Evolutionary conservation across 176 grass and related monocot species (phyloP).

Genomic region (Triticum timopheevii): DNA sequence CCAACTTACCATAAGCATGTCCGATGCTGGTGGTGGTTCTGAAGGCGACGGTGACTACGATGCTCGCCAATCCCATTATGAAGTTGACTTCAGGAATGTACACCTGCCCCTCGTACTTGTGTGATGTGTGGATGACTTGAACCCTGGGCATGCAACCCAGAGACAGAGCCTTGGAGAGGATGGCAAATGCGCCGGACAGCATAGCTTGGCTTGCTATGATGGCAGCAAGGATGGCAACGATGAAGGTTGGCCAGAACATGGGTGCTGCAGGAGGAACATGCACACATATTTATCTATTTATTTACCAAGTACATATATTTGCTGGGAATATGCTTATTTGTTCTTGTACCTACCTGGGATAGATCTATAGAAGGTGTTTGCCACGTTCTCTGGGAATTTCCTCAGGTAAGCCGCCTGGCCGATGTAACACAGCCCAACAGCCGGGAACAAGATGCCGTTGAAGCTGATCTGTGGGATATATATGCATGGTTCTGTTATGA

Average conservation of each 20-base stretch:
- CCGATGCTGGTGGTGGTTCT: constrained; percentile 52
- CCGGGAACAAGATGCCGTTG: constrained; percentile 58
- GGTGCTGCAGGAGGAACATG: too few relatives aligned
- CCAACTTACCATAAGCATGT: constrained; percentile 54
- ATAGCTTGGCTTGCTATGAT: constrained; percentile 83
- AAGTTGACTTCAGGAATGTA: constrained; percentile 85
- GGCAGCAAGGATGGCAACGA: constrained; percentile 52
- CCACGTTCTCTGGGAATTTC: constrained; percentile 35
- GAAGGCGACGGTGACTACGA: constrained; percentile 59
- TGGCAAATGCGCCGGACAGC: constrained; percentile 63
- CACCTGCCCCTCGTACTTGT: constrained; percentile 67
- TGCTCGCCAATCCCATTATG: constrained; percentile 58
- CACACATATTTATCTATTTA: too few relatives aligned
- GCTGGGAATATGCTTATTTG: too few relatives aligned
- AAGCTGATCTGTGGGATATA: constrained; percentile 54
- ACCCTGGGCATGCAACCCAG: constrained; percentile 76
- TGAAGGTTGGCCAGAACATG: constrained; percentile 50
- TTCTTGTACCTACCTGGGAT: constrained; percentile 44
- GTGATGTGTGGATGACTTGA: constrained; percentile 61
- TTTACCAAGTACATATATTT: not conserved
- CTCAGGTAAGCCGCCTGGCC: constrained; percentile 69
- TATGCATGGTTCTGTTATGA: not conserved
- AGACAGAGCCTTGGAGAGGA: constrained; percentile 67
- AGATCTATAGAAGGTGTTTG: constrained; percentile 67
- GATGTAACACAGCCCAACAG: constrained; percentile 51